Base-by-base conservation (phyloP, 768 basidiomycete species). In the Hortiboletus flavorubellus region DNA sequence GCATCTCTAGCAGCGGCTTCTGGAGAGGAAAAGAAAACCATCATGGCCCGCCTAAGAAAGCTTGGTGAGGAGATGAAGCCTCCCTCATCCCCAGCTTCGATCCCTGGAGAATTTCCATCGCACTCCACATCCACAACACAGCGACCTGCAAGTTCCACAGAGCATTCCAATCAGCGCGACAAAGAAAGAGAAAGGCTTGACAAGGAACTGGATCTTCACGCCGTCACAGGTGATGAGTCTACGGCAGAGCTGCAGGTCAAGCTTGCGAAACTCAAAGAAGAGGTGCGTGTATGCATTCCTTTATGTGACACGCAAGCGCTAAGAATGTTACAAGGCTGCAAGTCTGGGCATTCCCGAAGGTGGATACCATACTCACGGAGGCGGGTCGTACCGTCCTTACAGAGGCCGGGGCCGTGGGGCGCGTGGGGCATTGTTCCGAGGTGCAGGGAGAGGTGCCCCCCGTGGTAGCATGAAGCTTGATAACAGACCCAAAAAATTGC, bases 381-480 rank as follows among this genome's bases (percentile, higher is more conserved):
- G 73, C 21, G 64, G 67, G n/a, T 71, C 60, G 33, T 83, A 85
- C 61, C 80, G 89, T 10, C 81, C 86, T 29, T 87, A 87, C 45
- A 80, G 91, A 54, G 87, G 86, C 11, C 82, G 86, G 26, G 82
- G 76, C 33, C 76, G 87, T 51, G 88, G 85, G 3, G 72, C 69
- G 29, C 76, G 77, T 0, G 71, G 91, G 44, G 74, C 81, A 14
- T 86, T 79, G 63, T 83, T 78, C 68, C 82, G 88, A 14, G 79
- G 79, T 40, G 78, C 76, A 9, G 76, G 80, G 59, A 82, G 90
- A 43, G 89, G 90, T 53, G 85, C 82, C 44, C 78, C 84, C 10
- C 80, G 87, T 40, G 75, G 78, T 10, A 92, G 85, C 63, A 89
- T 96, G 87, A 89, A 89, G 66, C 81, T 97, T 30, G 93, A 97